A percentile compares a stretch with the other conserved stretches of the same genome.
Evolutionary conservation across 495 filamentous ascomycete species (phyloP).

Genomic region (Lophiotrema nucula): DNA sequence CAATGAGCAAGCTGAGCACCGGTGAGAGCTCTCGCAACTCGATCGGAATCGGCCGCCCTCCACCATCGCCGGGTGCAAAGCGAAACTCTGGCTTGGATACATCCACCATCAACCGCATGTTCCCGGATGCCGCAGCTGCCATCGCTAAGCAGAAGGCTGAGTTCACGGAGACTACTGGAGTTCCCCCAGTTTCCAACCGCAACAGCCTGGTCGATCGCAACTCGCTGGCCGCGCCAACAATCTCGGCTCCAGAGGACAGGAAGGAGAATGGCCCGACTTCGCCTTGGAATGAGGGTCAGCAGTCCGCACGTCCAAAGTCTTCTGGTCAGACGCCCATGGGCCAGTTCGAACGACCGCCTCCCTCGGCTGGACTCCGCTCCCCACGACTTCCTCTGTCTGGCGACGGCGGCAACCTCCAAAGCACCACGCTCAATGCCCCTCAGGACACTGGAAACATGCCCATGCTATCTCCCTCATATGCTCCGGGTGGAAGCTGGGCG

Average conservation of each 20-base stretch:
- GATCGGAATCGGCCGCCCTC: slow-evolving; percentile 63
- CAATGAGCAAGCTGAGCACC: slow-evolving; percentile 91
- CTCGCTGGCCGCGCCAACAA: slow-evolving; percentile 75
- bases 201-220: slow-evolving; percentile 84
- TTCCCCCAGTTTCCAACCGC: slow-evolving; percentile 84
- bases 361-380: slow-evolving; percentile 77
- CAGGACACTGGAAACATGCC: slow-evolving; percentile 67
- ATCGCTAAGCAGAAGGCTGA: slow-evolving; percentile 97
- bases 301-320: slow-evolving; percentile 78
- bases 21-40: slow-evolving; percentile 79
- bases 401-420: slow-evolving; percentile 68
- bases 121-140: slow-evolving; percentile 94
- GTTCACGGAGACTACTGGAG: slow-evolving; percentile 90
- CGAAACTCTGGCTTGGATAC: slow-evolving; percentile 88
- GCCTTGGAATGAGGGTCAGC: slow-evolving; percentile 70
- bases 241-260: slow-evolving; percentile 58
- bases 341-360: slow-evolving; percentile 85
- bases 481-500: slow-evolving; percentile 86
- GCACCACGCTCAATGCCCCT: slow-evolving; percentile 71
- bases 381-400: slow-evolving; percentile 66
- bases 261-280: slow-evolving; percentile 57
- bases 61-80: slow-evolving; percentile 75
- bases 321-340: slow-evolving; percentile 89
- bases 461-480: slow-evolving; percentile 77
- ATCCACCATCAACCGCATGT: slow-evolving; percentile 98